These are phyloP conservation scores for Solanum clarkiae DNA, from an alignment of 257 asterid genomes.

Conservation along the genomic window DNA sequence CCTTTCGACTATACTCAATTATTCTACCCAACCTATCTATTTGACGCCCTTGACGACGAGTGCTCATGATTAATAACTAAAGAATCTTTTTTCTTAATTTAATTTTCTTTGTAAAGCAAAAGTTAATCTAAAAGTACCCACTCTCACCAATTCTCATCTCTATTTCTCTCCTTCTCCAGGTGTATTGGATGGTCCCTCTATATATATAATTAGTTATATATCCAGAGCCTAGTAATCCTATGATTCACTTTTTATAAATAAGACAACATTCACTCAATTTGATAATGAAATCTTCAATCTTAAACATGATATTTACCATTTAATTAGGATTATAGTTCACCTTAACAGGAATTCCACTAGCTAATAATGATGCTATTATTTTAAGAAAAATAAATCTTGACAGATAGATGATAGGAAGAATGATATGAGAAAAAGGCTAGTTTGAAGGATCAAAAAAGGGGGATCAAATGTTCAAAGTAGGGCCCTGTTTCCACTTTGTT, in stretches of 20 bases:
- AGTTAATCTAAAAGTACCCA: background rate
- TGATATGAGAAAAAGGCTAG: background rate
- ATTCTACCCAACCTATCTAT: accelerated
- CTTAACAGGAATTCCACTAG: slow-evolving; percentile 9
- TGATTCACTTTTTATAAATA: slow-evolving; percentile 6
- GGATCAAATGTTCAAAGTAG: slow-evolving; percentile 6
- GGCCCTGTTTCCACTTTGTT: slow-evolving; percentile 12
- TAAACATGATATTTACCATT: background rate
- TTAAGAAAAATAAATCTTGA: background rate
- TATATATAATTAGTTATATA: background rate
- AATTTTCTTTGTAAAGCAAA: background rate
- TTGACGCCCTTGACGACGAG: background rate
- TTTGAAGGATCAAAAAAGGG: background rate
- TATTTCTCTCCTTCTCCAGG: background rate
- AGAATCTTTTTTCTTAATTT: background rate
- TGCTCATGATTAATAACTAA: background rate
- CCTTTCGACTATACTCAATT: accelerated
- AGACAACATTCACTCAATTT: background rate
- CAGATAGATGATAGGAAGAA: slow-evolving; percentile 8
- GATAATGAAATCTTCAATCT: slow-evolving; percentile 6
- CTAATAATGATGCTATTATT: background rate
- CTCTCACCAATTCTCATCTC: background rate
- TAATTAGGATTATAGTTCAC: background rate
- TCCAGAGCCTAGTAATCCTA: slow-evolving; percentile 11
- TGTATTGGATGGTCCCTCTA: slow-evolving; percentile 12